A percentile compares a stretch with the other conserved stretches of the same genome.
These are phyloP conservation scores for Rhynchosporium graminicola DNA, from an alignment of 2,329 filamentous ascomycete genomes.

Conservation along the genomic window DNA sequence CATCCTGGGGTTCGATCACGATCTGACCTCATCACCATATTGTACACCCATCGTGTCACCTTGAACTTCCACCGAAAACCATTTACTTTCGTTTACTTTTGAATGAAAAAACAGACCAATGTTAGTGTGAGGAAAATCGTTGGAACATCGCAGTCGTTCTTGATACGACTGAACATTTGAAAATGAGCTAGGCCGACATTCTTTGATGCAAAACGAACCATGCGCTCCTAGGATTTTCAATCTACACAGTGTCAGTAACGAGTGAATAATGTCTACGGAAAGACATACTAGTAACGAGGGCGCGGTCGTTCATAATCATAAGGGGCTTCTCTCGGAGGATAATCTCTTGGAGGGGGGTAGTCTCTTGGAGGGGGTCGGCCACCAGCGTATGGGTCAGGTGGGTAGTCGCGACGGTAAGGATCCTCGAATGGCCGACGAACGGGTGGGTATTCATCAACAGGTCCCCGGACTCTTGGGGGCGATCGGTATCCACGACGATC, in stretches of 20 bases:
- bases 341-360: conserved; percentile 43
- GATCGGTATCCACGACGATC: conserved; percentile 76
- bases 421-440: conserved; percentile 72
- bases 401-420: conserved; percentile 70
- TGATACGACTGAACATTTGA: conserved; percentile 14
- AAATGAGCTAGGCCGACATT: conserved; percentile 12
- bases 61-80: conserved; percentile 6
- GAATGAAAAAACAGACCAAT: conserved; percentile 15
- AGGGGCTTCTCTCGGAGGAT: conserved; percentile 39
- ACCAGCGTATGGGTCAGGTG: conserved; percentile 60
- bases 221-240: conserved; percentile 17
- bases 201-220: conserved; percentile 23
- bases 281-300: conserved; percentile 39
- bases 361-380: conserved; percentile 51
- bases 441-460: conserved; percentile 77
- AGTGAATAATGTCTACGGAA: background rate
- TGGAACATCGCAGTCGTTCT: conserved; percentile 26
- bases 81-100: conserved; percentile 18
- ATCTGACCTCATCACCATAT: conserved; percentile 22
- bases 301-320: conserved; percentile 38
- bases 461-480: conserved; percentile 70
- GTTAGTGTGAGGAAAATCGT: conserved; percentile 24
- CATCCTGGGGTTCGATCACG: conserved; percentile 21
- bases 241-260: background rate
- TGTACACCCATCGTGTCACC: conserved; percentile 22